Evolutionary conservation across 225 moss, liverwort and hornwort genomes (phyloP).

Genomic region (Anthoceros angustus): DNA sequence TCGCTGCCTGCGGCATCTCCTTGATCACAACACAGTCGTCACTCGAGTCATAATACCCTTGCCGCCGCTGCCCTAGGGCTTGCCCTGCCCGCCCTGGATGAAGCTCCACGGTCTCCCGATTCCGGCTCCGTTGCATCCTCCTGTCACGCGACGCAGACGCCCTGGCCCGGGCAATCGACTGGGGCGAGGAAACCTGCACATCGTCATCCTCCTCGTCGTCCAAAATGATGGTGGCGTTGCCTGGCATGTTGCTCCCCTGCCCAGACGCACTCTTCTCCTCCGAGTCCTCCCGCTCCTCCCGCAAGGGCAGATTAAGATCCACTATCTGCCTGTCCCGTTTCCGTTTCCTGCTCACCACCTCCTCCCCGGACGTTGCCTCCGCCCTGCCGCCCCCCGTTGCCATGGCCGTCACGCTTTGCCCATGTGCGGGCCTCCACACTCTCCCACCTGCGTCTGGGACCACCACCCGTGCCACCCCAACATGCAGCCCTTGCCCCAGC

Average conservation of each 20-base stretch:
- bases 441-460: too few species aligned
- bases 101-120: background rate
- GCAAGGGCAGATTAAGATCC: background rate
- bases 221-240: conserved; percentile 15
- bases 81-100: conserved; percentile 7
- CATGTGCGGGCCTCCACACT: too few species aligned
- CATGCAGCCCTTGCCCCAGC: too few species aligned
- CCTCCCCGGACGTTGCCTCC: too few species aligned
- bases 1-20: conserved; percentile 12
- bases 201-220: conserved; percentile 55
- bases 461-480: too few species aligned
- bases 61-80: background rate
- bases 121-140: too few species aligned
- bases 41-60: conserved; percentile 5
- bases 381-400: too few species aligned
- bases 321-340: background rate
- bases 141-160: too few species aligned
- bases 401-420: too few species aligned
- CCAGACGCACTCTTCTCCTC: background rate
- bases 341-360: background rate
- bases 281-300: background rate
- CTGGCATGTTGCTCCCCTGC: background rate
- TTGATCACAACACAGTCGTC: conserved; percentile 19
- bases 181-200: conserved; percentile 32
- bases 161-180: conserved; percentile 24